phyloP scores from a whole-genome alignment of 495 filamentous ascomycete genomes.

The Daldinia bambusicola region DNA sequence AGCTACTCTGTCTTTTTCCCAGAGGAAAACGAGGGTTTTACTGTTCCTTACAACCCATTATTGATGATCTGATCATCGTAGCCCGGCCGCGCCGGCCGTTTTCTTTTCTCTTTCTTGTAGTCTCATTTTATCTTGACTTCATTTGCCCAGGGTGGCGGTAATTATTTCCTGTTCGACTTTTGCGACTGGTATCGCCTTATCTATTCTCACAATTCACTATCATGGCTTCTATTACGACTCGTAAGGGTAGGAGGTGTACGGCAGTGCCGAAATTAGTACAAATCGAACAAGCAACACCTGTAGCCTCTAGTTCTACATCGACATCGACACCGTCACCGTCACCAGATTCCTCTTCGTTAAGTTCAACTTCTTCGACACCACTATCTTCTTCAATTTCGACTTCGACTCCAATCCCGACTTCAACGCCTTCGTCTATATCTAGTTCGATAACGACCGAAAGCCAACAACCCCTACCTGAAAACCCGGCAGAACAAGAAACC shows the following conservation, averaged over 20 bases:
- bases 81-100: constrained; percentile 55
- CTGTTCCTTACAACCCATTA: constrained; percentile 25
- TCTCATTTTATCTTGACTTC: constrained; percentile 44
- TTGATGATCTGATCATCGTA: constrained; percentile 57
- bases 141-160: constrained; percentile 40
- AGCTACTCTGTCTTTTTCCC: constrained; percentile 29
- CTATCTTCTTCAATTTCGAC: constrained; percentile 2
- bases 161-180: constrained; percentile 28
- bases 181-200: constrained; percentile 57
- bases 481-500: constrained; percentile 3
- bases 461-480: constrained; percentile 10
- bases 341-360: constrained; percentile 24
- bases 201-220: constrained; percentile 33
- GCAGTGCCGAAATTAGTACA: constrained; percentile 52
- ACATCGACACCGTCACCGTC: constrained; percentile 31
- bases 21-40: constrained; percentile 30
- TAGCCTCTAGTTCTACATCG: constrained; percentile 21
- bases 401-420: constrained; percentile 22
- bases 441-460: constrained; percentile 15
- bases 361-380: constrained; percentile 12
- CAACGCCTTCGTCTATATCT: constrained; percentile 3
- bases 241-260: constrained; percentile 58
- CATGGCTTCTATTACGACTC: constrained; percentile 53
- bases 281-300: constrained; percentile 27
- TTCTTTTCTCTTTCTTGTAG: constrained; percentile 46